Evolutionary conservation across 2,329 filamentous ascomycete species (phyloP), one percentile per base, ranked within the genome.

Genomic region (Alternaria metachromatica): DNA sequence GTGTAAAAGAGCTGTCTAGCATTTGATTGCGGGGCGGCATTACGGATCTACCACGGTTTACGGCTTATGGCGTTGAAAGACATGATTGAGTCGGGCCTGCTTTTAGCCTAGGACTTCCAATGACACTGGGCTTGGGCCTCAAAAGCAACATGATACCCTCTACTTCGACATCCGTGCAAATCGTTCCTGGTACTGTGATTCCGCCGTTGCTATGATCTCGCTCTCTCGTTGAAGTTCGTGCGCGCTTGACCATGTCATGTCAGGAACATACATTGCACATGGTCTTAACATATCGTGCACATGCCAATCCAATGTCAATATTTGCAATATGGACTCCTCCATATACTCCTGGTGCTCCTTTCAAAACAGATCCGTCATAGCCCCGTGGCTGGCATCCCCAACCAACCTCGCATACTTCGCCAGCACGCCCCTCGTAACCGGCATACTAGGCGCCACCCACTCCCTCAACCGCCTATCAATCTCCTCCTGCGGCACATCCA

Each of bases 351-450:
- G 28, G 12, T 30, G 28, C 28, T 30, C 12, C 23, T 11, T 25
- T 66, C 57, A 88, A 64, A 89, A 92, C 60, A 90, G 78, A 83
- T 97, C 94, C 43, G 94, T 97, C 81, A 97, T 91, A 9, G 94
- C 94, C 6, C 95, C 95, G 74, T 95, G 92, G 78, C 91, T 95
- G 11, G 95, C 95, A 87, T 97, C 94, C 2, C 94, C 92, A 0
- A 98, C 95, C 74, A 97, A 80, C 46, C 87, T 84, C 7, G 92
- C 92, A 83, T 98, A 98, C 85, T 98, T 98, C 6, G 93, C 94
- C 83, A 98, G 77, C 44, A 91, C 90, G 43, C 95, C 95, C 60
- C 95, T 88, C 71, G 90, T 94, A 10, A 97, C 92, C 65, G 87
- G 86, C 75, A 89, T 88, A 75, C 83, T 85, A 1, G 93, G 94